Evolutionary conservation across 148 eudicot genomes (phyloP).

Genomic region (Talinum fruticosum): DNA sequence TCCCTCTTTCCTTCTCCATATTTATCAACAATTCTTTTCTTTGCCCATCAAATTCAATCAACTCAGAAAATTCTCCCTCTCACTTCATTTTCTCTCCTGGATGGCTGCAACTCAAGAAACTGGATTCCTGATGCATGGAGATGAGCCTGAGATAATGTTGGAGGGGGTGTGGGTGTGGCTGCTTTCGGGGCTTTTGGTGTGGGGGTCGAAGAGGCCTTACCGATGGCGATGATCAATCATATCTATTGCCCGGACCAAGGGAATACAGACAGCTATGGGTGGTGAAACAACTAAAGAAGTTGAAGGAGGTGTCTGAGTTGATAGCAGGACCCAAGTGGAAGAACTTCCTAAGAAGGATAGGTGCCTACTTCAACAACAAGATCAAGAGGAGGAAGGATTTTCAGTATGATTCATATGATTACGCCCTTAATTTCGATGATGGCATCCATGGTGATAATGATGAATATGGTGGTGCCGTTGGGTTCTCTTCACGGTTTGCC

Average conservation of each 20-base stretch:
- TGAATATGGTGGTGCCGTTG: slow-evolving; percentile 30
- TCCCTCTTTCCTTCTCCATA: slow-evolving; percentile 8
- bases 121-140: slow-evolving; percentile 15
- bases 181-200: slow-evolving; percentile 43
- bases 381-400: slow-evolving; percentile 30
- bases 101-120: slow-evolving; percentile 22
- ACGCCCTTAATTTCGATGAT: slow-evolving; percentile 72
- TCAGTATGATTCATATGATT: slow-evolving; percentile 57
- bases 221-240: slow-evolving; percentile 13
- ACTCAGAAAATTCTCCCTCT: slow-evolving; percentile 3
- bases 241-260: slow-evolving; percentile 28
- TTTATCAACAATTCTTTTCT: slow-evolving; percentile 18
- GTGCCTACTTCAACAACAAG: slow-evolving; percentile 39
- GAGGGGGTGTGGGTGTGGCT: slow-evolving; percentile 27
- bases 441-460: slow-evolving; percentile 34
- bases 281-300: slow-evolving; percentile 31
- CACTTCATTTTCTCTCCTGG: not conserved
- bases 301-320: slow-evolving; percentile 52
- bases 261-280: slow-evolving; percentile 39
- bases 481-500: slow-evolving; percentile 65
- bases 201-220: slow-evolving; percentile 10
- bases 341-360: slow-evolving; percentile 57
- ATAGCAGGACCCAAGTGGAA: slow-evolving; percentile 94
- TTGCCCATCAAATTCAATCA: slow-evolving; percentile 2
- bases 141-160: slow-evolving; percentile 21